phyloP scores from a whole-genome alignment of 805 yeast genomes.

The Myxozyma kluyveri region DNA sequence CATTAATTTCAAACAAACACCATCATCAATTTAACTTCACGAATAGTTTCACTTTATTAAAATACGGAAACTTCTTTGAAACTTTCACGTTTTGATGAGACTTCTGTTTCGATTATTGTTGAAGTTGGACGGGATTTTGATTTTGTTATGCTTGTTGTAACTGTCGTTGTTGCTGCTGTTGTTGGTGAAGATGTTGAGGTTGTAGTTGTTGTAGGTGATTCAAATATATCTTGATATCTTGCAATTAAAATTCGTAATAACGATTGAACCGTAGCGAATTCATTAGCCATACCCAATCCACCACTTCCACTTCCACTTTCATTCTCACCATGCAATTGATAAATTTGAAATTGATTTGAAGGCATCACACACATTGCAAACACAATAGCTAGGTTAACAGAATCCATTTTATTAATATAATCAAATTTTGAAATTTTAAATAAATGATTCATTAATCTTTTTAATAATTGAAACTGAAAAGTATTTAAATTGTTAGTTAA shows the following conservation, averaged over 20 bases:
- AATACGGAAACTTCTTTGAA: slow-evolving; percentile 18
- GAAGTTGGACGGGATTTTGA: not conserved
- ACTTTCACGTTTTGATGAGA: slow-evolving; percentile 16
- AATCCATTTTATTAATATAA: slow-evolving; percentile 76
- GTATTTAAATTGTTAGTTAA: slow-evolving; percentile 33
- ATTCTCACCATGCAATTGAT: no score
- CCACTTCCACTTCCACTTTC: no score
- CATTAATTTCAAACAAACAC: no score
- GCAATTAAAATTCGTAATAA: slow-evolving; percentile 51
- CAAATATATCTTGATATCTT: slow-evolving; percentile 35
- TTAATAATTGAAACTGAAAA: not conserved
- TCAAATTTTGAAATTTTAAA: slow-evolving; percentile 57
- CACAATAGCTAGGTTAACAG: slow-evolving; percentile 87
- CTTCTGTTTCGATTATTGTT: not conserved
- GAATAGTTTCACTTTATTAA: not conserved
- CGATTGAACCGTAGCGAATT: slow-evolving; percentile 54
- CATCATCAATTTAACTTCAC: no score
- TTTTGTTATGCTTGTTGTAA: not conserved
- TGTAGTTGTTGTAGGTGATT: not conserved
- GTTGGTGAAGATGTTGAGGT: not conserved
- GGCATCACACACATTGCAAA: slow-evolving; percentile 65
- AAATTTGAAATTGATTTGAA: no score
- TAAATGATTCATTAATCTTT: not conserved
- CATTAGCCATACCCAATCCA: slow-evolving; percentile 45
- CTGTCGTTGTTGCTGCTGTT: not conserved